phyloP scores from a whole-genome alignment of 225 moss, liverwort and hornwort species.

The Antitrichia curtipendula region DNA sequence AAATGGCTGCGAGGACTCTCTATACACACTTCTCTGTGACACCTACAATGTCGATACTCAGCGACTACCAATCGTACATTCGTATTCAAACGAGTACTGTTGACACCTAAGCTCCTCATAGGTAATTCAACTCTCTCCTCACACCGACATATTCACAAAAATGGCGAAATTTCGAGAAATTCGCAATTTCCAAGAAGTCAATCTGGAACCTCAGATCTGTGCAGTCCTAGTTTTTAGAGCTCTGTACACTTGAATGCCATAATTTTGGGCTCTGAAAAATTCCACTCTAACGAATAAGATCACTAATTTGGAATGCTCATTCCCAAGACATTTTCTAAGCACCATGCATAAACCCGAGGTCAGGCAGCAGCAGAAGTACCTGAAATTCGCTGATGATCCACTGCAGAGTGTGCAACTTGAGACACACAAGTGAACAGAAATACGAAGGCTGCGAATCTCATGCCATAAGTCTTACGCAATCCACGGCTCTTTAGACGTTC shows the following conservation, averaged over 20 bases:
- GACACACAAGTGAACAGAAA: not conserved
- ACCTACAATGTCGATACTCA: not conserved
- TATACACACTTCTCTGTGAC: not conserved
- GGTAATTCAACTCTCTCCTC: not conserved
- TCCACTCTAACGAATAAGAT: not conserved
- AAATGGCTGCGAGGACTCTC: not conserved
- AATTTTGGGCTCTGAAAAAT: not conserved
- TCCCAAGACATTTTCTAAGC: not conserved
- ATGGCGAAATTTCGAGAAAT: not conserved
- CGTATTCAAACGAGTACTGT: not conserved
- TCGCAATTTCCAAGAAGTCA: not conserved
- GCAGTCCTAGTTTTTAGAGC: not conserved
- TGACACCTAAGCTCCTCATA: not conserved
- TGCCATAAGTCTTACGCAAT: not conserved
- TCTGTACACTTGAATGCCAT: not conserved
- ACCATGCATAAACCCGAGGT: not conserved
- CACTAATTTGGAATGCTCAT: not conserved
- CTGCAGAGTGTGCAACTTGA: not conserved
- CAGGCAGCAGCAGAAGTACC: not conserved
- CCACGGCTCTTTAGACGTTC: not conserved
- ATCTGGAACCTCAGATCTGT: not conserved
- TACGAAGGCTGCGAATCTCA: not conserved
- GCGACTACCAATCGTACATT: not conserved
- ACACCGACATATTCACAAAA: not conserved
- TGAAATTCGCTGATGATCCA: slow-evolving; percentile 9